These are phyloP conservation scores for Hypoxylon perforatum DNA, from an alignment of 495 filamentous ascomycete species.

Conservation along the genomic window DNA sequence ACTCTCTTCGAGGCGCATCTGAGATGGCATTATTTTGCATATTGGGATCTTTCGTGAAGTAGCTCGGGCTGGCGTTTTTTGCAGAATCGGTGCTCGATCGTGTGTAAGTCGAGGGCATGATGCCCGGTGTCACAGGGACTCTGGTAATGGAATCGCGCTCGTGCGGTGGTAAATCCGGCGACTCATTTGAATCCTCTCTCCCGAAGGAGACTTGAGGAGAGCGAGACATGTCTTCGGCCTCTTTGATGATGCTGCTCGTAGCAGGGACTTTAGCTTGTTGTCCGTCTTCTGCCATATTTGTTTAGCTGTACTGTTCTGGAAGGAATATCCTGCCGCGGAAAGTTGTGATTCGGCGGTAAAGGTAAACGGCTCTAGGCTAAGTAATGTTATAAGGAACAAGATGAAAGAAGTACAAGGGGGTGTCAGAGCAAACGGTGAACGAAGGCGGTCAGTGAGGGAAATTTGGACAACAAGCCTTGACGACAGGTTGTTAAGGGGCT, in stretches of 20 bases:
- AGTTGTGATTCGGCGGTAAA: background rate
- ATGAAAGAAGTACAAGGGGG: background rate
- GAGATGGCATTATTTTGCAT: conserved; percentile 45
- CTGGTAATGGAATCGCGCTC: conserved; percentile 45
- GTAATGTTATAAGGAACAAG: conserved; percentile 6
- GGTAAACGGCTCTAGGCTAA: background rate
- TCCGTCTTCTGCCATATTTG: conserved; percentile 50
- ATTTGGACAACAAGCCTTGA: conserved; percentile 7
- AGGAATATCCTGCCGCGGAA: background rate
- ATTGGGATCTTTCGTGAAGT: conserved; percentile 52
- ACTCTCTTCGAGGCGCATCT: conserved; percentile 9
- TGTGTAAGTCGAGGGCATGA: conserved; percentile 52
- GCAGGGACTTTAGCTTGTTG: conserved; percentile 47
- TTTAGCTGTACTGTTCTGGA: conserved; percentile 23
- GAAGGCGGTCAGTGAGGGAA: conserved; percentile 7
- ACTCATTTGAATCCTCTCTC: conserved; percentile 34
- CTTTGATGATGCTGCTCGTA: conserved; percentile 44
- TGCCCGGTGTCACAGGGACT: conserved; percentile 64
- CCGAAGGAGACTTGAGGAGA: conserved; percentile 36
- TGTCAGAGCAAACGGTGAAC: conserved; percentile 16
- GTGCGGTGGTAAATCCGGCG: conserved; percentile 49
- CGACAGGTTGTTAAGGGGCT: conserved; percentile 1
- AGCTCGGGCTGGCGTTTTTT: conserved; percentile 42
- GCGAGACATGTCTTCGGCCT: conserved; percentile 44
- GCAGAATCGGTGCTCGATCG: conserved; percentile 29